Evolutionary conservation across 164 flowering plant genomes (phyloP).

Genomic region (Berberis vulgaris): DNA sequence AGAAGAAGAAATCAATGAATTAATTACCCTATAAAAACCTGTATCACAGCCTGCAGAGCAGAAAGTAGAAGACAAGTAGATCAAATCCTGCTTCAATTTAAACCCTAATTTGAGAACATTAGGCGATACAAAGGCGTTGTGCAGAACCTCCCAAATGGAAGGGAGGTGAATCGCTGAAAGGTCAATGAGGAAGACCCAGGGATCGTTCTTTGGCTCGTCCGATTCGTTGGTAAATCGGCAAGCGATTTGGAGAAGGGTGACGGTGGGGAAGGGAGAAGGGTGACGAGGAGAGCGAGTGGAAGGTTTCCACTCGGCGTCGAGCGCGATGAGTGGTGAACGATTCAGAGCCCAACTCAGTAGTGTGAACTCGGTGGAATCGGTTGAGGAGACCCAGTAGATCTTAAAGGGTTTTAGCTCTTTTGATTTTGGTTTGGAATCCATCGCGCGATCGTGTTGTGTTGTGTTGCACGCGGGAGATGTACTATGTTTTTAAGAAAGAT

Average conservation of each 20-base stretch:
- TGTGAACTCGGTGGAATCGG: conserved; percentile 68
- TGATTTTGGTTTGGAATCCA: conserved; percentile 5
- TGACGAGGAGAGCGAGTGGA: conserved; percentile 15
- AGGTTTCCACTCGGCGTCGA: conserved; percentile 98
- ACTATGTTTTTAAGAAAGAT: no score
- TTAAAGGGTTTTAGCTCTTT: conserved; percentile 3
- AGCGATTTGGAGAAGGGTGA: conserved; percentile 81
- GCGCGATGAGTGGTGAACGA: conserved; percentile 54
- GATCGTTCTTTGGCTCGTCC: conserved; percentile 12
- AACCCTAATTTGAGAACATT: conserved; percentile 72
- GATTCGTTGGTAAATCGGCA: conserved; percentile 33
- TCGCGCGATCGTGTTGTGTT: neutral
- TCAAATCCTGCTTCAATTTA: conserved; percentile 78
- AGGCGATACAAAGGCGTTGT: conserved; percentile 51
- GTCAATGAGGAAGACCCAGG: conserved; percentile 57
- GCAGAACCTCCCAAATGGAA: conserved; percentile 45
- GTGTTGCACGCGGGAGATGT: no score
- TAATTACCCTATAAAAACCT: conserved; percentile 61
- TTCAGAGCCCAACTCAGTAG: conserved; percentile 35
- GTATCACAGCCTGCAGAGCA: conserved; percentile 44
- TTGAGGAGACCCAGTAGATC: conserved; percentile 41
- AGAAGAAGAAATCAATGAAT: neutral
- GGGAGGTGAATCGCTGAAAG: conserved; percentile 35
- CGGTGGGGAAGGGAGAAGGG: conserved; percentile 47
- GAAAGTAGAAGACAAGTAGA: conserved; percentile 70